phyloP scores from a whole-genome alignment of 192 early-diverging fungal species.

The Phlyctochytrium bullatum region DNA sequence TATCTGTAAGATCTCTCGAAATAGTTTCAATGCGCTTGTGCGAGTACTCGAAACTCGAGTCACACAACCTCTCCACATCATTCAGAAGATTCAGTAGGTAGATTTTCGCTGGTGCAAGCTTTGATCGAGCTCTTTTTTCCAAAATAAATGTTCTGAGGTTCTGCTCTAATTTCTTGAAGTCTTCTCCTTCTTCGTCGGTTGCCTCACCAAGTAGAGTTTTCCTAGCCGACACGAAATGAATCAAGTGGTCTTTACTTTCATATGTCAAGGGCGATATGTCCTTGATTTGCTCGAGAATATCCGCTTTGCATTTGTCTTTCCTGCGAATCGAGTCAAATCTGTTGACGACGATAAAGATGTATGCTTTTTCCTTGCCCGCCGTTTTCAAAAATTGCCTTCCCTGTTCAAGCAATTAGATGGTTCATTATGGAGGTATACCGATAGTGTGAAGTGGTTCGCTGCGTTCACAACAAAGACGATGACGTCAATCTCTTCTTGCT shows the following conservation, averaged over 20 bases:
- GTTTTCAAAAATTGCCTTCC: slow-evolving; percentile 95
- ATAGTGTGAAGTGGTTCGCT: slow-evolving; percentile 98
- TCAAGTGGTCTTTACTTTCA: slow-evolving; percentile 83
- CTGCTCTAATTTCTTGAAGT: slow-evolving; percentile 82
- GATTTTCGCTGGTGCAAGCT: slow-evolving; percentile 90
- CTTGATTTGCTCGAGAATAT: slow-evolving; percentile 95
- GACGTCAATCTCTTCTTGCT: slow-evolving; percentile 99
- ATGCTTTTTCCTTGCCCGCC: slow-evolving; percentile 98
- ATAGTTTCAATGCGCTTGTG: slow-evolving; percentile 61
- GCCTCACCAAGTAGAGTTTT: slow-evolving; percentile 29
- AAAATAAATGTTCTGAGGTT: slow-evolving; percentile 87
- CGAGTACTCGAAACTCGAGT: slow-evolving; percentile 66
- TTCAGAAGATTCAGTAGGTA: slow-evolving; percentile 82
- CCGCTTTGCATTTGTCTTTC: slow-evolving; percentile 89
- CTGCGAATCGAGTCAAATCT: slow-evolving; percentile 92
- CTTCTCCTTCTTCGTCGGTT: slow-evolving; percentile 21
- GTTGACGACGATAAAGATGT: slow-evolving; percentile 98
- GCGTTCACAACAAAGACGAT: slow-evolving; percentile 99
- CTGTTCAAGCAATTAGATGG: slow-evolving; percentile 35
- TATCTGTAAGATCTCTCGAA: slow-evolving; percentile 32
- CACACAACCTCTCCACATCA: slow-evolving; percentile 74
- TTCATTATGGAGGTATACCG: slow-evolving; percentile 52
- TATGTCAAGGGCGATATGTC: slow-evolving; percentile 93
- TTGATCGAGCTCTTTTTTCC: slow-evolving; percentile 91
- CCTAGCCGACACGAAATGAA: slow-evolving; percentile 92